A percentile compares a stretch with the other conserved stretches of the same genome.
Conservation (phyloP, 768 basidiomycete species). For the Mycena belliarum region DNA sequence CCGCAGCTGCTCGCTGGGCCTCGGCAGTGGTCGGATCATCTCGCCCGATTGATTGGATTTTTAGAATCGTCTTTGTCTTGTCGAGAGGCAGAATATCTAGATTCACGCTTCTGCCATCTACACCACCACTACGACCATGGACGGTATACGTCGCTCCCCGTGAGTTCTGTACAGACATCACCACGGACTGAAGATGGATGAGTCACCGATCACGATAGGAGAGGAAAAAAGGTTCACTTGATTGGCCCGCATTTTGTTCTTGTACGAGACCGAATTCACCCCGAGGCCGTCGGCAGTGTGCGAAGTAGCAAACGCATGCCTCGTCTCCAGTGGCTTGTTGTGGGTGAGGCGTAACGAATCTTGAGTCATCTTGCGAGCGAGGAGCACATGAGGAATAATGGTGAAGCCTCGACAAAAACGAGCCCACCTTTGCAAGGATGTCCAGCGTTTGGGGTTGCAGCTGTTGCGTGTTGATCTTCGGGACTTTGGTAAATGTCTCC, state of each 20-base stretch:
- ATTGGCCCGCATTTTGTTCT: slow-evolving; percentile 32
- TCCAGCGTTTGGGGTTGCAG: slow-evolving; percentile 33
- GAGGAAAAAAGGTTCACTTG: slow-evolving; percentile 36
- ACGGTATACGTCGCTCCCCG: slow-evolving; percentile 38
- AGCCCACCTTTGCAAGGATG: no score
- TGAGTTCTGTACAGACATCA: slow-evolving; percentile 27
- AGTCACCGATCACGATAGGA: not conserved
- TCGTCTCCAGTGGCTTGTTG: slow-evolving; percentile 44
- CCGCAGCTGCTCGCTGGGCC: slow-evolving; percentile 38
- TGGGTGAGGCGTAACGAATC: slow-evolving; percentile 49
- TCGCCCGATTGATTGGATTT: slow-evolving; percentile 52
- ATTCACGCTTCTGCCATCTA: slow-evolving; percentile 37
- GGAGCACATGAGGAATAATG: slow-evolving; percentile 10
- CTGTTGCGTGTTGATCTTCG: slow-evolving; percentile 45
- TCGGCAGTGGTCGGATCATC: slow-evolving; percentile 64
- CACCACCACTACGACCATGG: slow-evolving; percentile 43
- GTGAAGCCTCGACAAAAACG: no score
- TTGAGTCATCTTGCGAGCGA: slow-evolving; percentile 44
- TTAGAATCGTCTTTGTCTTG: slow-evolving; percentile 36
- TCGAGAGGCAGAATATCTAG: slow-evolving; percentile 26
- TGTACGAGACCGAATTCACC: slow-evolving; percentile 39
- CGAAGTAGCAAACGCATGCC: slow-evolving; percentile 41
- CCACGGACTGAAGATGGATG: slow-evolving; percentile 27
- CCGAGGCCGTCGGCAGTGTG: slow-evolving; percentile 24
- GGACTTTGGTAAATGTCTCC: slow-evolving; percentile 42